Percentiles rank a stretch among this genome's conserved stretches.
Conservation (phyloP, 345 rosid genomes). For the Aquilaria sinensis region DNA sequence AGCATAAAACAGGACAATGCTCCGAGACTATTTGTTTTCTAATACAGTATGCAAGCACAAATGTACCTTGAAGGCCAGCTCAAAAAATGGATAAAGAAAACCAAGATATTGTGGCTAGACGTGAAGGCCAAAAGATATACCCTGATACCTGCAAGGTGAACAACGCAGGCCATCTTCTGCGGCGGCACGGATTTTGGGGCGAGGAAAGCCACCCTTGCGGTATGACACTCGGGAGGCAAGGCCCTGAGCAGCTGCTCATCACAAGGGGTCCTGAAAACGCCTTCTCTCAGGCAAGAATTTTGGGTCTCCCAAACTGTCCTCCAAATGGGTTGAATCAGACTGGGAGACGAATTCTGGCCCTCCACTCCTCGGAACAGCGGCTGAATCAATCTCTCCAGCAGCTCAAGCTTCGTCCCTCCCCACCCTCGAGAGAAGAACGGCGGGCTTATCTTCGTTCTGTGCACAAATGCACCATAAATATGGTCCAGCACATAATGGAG, state of each 20-base stretch:
- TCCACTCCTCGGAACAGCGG: slow-evolving; percentile 67
- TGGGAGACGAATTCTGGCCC: slow-evolving; percentile 76
- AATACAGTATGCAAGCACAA: no score
- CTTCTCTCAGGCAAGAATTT: slow-evolving; percentile 75
- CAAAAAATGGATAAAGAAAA: no score
- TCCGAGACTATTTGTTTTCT: no score
- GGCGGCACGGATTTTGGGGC: slow-evolving; percentile 67
- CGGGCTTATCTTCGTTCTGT: slow-evolving; percentile 67
- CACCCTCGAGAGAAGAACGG: slow-evolving; percentile 94
- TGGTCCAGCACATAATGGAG: slow-evolving; percentile 90
- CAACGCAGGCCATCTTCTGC: slow-evolving; percentile 88
- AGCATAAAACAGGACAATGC: no score
- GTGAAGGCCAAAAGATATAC: background rate
- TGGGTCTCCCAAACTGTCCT: slow-evolving; percentile 83
- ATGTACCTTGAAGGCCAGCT: no score
- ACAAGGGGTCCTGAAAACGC: slow-evolving; percentile 79
- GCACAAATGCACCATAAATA: slow-evolving; percentile 88
- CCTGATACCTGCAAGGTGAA: slow-evolving; percentile 92
- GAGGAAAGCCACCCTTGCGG: slow-evolving; percentile 84
- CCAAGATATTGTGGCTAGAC: no score
- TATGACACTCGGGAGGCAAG: slow-evolving; percentile 86
- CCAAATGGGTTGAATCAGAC: slow-evolving; percentile 69
- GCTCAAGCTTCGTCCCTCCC: slow-evolving; percentile 87
- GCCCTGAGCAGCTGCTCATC: slow-evolving; percentile 69
- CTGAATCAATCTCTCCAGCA: slow-evolving; percentile 69